Conservation (phyloP, 2,329 filamentous ascomycete genomes). For the Trichoderma oligosporum region DNA sequence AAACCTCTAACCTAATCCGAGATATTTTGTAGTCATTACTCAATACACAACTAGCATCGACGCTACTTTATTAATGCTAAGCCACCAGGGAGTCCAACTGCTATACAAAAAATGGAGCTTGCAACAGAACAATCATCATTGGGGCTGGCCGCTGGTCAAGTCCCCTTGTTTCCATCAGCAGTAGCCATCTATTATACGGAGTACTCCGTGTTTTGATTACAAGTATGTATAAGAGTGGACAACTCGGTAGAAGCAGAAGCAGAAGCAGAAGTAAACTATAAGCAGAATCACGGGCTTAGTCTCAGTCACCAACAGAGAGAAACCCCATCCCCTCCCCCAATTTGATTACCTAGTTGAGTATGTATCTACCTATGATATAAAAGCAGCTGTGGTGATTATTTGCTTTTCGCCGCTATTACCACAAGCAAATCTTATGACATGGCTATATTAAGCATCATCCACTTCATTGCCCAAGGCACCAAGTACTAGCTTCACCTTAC, state of each 20-base stretch:
- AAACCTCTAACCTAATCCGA: background rate
- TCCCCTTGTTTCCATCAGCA: background rate
- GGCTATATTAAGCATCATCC: background rate
- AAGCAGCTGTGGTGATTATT: no score
- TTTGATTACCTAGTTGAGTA: no score
- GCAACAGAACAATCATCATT: background rate
- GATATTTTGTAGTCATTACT: background rate
- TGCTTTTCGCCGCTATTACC: no score
- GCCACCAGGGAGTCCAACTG: background rate
- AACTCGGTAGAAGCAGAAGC: background rate
- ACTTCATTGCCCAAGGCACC: background rate
- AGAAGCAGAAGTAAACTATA: background rate
- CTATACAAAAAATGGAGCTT: background rate
- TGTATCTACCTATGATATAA: no score
- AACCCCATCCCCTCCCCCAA: no score
- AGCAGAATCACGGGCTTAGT: no score
- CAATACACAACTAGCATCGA: conserved; percentile 12
- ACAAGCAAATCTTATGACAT: no score
- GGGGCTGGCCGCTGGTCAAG: conserved; percentile 6
- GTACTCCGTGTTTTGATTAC: background rate
- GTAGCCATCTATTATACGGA: background rate
- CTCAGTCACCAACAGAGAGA: no score
- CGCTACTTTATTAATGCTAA: conserved; percentile 11
- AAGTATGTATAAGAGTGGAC: background rate
- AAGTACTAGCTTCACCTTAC: background rate